A percentile compares a stretch with the other conserved stretches of the same genome.
Conservation (phyloP, 495 filamentous ascomycete genomes). For the Penicillium alfredii region DNA sequence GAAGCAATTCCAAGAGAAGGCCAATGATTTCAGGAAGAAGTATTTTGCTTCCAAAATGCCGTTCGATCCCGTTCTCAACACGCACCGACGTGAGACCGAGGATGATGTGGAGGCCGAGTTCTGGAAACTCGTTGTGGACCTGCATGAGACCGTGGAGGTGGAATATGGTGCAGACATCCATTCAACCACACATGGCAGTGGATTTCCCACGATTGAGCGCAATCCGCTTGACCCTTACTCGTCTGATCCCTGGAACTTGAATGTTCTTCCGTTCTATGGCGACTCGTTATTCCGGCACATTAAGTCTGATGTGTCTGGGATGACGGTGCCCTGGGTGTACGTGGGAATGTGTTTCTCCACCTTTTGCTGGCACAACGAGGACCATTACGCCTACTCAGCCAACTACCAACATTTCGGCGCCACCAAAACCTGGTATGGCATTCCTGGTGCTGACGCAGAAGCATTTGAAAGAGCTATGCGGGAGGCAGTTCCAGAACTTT, state of each 20-base stretch:
- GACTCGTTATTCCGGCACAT: conserved; percentile 95
- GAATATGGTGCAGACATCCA: conserved; percentile 99
- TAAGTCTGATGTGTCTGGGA: conserved; percentile 98
- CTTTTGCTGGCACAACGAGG: conserved; percentile 99
- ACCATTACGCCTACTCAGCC: conserved; percentile 95
- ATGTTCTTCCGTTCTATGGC: conserved; percentile 81
- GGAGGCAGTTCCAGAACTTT: conserved; percentile 90
- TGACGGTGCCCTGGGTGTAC: conserved; percentile 99
- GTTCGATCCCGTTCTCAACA: conserved; percentile 77
- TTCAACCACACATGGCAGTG: conserved; percentile 95
- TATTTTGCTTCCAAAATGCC: conserved; percentile 92
- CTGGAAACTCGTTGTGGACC: conserved; percentile 86
- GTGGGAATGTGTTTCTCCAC: conserved; percentile 99
- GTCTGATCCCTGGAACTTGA: conserved; percentile 92
- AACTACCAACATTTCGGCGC: conserved; percentile 99
- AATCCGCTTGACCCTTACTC: conserved; percentile 82
- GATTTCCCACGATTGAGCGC: conserved; percentile 92
- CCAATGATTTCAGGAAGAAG: conserved; percentile 84
- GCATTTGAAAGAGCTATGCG: conserved; percentile 95
- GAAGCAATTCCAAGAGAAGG: conserved; percentile 94
- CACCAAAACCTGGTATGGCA: conserved; percentile 99
- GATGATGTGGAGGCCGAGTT: conserved; percentile 97
- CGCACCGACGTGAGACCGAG: conserved; percentile 73
- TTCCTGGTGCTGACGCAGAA: conserved; percentile 86
- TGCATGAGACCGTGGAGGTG: conserved; percentile 93